Percentiles rank a stretch among this genome's conserved stretches.
These are phyloP conservation scores for Thalassiosira allenii DNA, from an alignment of 352 stramenopile species.

Conservation along the genomic window DNA sequence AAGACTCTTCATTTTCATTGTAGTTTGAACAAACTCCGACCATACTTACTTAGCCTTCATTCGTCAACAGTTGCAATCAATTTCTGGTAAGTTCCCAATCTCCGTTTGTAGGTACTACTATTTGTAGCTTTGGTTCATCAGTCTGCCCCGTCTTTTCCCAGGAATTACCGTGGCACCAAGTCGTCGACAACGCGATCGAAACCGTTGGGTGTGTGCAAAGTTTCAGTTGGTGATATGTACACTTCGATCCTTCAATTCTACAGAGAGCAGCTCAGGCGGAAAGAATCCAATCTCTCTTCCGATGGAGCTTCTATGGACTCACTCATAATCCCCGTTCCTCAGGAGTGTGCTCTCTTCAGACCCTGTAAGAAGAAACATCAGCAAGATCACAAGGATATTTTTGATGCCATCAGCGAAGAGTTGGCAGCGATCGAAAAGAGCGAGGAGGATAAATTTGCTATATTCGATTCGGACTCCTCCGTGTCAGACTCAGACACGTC, in stretches of 20 bases:
- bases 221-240: slow-evolving; percentile 63
- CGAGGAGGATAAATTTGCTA: slow-evolving; percentile 43
- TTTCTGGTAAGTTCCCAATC: slow-evolving; percentile 15
- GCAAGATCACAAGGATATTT: slow-evolving; percentile 48
- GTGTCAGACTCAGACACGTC: slow-evolving; percentile 57
- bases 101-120: not conserved
- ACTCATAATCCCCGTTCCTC: slow-evolving; percentile 49
- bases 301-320: not conserved
- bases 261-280: slow-evolving; percentile 34
- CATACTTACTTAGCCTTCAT: not conserved
- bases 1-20: not conserved
- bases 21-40: not conserved
- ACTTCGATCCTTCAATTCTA: slow-evolving; percentile 49
- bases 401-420: slow-evolving; percentile 60
- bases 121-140: not conserved
- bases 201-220: slow-evolving; percentile 39
- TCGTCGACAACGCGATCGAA: slow-evolving; percentile 5
- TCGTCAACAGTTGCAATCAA: not conserved
- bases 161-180: slow-evolving; percentile 25
- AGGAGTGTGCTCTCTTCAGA: slow-evolving; percentile 62
- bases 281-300: slow-evolving; percentile 38
- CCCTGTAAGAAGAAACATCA: slow-evolving; percentile 11
- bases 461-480: slow-evolving; percentile 59
- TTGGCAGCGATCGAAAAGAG: slow-evolving; percentile 53
- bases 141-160: not conserved